These are phyloP conservation scores for Paspalum notatum DNA, from an alignment of 176 grass and related monocot genomes.

Conservation along the genomic window DNA sequence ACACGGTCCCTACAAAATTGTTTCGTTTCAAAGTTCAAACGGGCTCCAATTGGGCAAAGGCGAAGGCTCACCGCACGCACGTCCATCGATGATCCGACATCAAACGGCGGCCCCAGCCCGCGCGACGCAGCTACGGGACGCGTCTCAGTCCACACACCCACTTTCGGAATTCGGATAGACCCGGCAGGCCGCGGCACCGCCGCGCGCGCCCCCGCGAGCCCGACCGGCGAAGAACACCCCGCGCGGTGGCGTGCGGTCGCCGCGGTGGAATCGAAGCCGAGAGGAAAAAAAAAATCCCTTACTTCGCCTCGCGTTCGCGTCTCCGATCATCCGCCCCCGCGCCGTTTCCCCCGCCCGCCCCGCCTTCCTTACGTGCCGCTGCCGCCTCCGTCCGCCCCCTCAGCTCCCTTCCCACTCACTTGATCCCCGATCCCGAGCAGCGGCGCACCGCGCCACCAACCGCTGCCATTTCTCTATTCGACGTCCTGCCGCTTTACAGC, in stretches of 20 bases:
- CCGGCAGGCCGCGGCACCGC: constrained; percentile 9
- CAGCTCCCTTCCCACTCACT: constrained; percentile 14
- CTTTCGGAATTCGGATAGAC: constrained; percentile 27
- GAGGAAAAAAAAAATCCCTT: constrained; percentile 29
- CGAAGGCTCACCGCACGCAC: not conserved
- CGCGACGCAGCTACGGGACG: constrained; percentile 5
- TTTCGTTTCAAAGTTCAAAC: not conserved
- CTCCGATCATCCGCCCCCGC: constrained; percentile 11
- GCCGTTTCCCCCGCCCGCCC: constrained; percentile 12
- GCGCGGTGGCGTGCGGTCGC: constrained; percentile 42
- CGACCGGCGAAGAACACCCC: constrained; percentile 21
- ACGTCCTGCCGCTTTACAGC: constrained; percentile 33
- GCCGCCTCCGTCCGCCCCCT: constrained; percentile 26
- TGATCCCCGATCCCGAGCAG: constrained; percentile 6
- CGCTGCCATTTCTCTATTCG: constrained; percentile 30
- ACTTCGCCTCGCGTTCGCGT: constrained; percentile 3
- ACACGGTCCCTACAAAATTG: too few relatives aligned
- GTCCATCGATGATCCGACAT: not conserved
- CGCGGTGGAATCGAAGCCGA: constrained; percentile 13
- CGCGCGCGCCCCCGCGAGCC: not conserved
- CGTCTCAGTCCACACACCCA: constrained; percentile 2
- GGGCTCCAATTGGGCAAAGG: too few relatives aligned
- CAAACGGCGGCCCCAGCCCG: constrained; percentile 11
- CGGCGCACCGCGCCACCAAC: not conserved
- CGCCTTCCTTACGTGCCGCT: constrained; percentile 56